These are phyloP conservation scores for Ceratobasidium sp. DNA, from an alignment of 1,284 basidiomycete species.

Conservation along the genomic window DNA sequence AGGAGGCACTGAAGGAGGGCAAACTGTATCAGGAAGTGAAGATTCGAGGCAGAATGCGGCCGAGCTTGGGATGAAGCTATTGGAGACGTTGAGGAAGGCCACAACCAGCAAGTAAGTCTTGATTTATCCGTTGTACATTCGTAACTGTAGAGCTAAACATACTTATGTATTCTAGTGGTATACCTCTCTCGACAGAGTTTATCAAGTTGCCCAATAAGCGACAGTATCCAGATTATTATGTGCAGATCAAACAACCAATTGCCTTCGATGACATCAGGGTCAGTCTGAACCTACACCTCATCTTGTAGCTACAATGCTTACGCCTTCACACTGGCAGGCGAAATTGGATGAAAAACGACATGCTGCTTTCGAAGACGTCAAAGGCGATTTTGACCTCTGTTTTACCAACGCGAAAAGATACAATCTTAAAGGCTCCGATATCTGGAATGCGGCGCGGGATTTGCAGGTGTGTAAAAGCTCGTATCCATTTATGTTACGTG, in stretches of 20 bases:
- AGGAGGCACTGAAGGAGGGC: not conserved
- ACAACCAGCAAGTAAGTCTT: constrained; percentile 84
- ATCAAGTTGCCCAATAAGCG: constrained; percentile 80
- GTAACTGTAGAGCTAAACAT: not conserved
- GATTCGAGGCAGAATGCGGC: too few species aligned
- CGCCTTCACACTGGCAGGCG: constrained; percentile 53
- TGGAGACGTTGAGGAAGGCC: constrained; percentile 78
- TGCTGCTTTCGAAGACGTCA: constrained; percentile 75
- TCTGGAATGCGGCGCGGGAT: constrained; percentile 85
- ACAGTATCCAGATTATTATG: constrained; percentile 90
- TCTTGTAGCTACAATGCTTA: not conserved
- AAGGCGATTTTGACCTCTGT: constrained; percentile 85
- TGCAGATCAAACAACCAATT: constrained; percentile 79
- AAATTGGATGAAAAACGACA: constrained; percentile 77
- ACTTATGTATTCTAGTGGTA: constrained; percentile 63
- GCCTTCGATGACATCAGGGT: constrained; percentile 88
- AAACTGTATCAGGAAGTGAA: not conserved
- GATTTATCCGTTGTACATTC: constrained; percentile 12
- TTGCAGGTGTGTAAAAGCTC: constrained; percentile 64
- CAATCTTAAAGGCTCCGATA: constrained; percentile 87
- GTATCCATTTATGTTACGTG: not conserved
- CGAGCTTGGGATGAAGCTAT: constrained; percentile 74
- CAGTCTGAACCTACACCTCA: constrained; percentile 44
- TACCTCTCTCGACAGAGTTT: constrained; percentile 78
- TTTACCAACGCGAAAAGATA: constrained; percentile 92